Conservation (phyloP, 2,329 filamentous ascomycete species). For the Ramichloridium luteum region DNA sequence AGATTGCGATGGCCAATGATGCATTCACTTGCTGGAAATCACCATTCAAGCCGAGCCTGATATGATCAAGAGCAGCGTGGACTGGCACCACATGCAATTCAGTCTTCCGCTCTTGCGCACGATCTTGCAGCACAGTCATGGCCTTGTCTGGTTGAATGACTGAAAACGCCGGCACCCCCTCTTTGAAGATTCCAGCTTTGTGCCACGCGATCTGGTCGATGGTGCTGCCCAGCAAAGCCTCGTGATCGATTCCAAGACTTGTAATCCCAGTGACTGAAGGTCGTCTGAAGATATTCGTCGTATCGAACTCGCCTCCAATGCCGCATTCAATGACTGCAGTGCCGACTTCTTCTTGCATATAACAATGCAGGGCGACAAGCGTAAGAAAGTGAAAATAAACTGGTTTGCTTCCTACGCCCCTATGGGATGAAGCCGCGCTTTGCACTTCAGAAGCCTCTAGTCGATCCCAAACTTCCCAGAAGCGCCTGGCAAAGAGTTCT, state of each 20-base stretch:
- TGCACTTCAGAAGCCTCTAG: conserved; percentile 43
- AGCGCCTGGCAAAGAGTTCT: conserved; percentile 59
- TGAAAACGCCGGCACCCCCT: conserved; percentile 50
- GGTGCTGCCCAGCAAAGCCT: conserved; percentile 64
- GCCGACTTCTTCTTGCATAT: conserved; percentile 61
- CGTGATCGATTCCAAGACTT: conserved; percentile 76
- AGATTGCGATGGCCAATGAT: conserved; percentile 47
- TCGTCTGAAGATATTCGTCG: conserved; percentile 68
- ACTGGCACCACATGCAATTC: conserved; percentile 37
- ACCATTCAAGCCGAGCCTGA: conserved; percentile 47
- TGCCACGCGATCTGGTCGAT: conserved; percentile 82
- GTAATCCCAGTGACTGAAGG: conserved; percentile 64
- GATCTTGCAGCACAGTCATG: conserved; percentile 43
- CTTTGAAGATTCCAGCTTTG: conserved; percentile 78
- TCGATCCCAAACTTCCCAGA: conserved; percentile 74
- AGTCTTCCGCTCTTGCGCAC: conserved; percentile 39
- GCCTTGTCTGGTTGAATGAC: conserved; percentile 45
- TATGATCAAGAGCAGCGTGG: conserved; percentile 35
- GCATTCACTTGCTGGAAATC: conserved; percentile 54
- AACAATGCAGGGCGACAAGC: conserved; percentile 75
- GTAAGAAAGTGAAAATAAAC: conserved; percentile 90
- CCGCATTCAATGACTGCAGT: conserved; percentile 83
- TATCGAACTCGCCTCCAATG: conserved; percentile 86
- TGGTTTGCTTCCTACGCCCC: conserved; percentile 53
- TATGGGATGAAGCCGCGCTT: conserved; percentile 38